Percentiles rank a stretch among this genome's conserved stretches.
Conservation (phyloP, 805 yeast species). For the Candida jianshihensis region DNA sequence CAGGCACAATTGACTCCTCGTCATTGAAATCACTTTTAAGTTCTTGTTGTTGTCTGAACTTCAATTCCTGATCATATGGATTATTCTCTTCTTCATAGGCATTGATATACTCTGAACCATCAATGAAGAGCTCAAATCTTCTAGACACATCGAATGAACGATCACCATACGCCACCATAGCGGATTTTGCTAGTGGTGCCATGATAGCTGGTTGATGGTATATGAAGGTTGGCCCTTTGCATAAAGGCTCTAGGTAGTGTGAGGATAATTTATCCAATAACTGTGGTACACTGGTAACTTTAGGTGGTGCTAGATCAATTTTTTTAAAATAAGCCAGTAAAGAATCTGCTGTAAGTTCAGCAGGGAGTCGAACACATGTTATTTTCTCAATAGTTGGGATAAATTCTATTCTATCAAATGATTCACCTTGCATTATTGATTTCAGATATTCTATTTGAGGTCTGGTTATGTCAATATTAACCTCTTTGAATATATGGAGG, state of each 20-base stretch:
- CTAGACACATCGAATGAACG: slow-evolving; percentile 41
- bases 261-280: slow-evolving; percentile 61
- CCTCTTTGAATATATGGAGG: slow-evolving; percentile 26
- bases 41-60: slow-evolving; percentile 54
- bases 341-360: slow-evolving; percentile 30
- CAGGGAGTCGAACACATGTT: slow-evolving; percentile 46
- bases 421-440: not conserved
- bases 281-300: slow-evolving; percentile 43
- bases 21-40: slow-evolving; percentile 45
- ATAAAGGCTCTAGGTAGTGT: slow-evolving; percentile 56
- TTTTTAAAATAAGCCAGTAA: slow-evolving; percentile 33
- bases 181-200: slow-evolving; percentile 85
- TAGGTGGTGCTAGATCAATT: slow-evolving; percentile 24
- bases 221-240: slow-evolving; percentile 62
- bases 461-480: slow-evolving; percentile 4
- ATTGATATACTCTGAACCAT: slow-evolving; percentile 76
- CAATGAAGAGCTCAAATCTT: slow-evolving; percentile 79
- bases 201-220: slow-evolving; percentile 76
- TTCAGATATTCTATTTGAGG: slow-evolving; percentile 3
- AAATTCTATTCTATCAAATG: slow-evolving; percentile 51
- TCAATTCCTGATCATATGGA: slow-evolving; percentile 61
- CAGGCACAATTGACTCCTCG: slow-evolving; percentile 62
- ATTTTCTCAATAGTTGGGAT: slow-evolving; percentile 51
- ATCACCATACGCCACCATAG: slow-evolving; percentile 22
- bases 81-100: slow-evolving; percentile 96